Evolutionary conservation across 192 early-diverging fungal genomes (phyloP), one percentile per base, ranked within the genome.

Genomic region (Podila horticola): DNA sequence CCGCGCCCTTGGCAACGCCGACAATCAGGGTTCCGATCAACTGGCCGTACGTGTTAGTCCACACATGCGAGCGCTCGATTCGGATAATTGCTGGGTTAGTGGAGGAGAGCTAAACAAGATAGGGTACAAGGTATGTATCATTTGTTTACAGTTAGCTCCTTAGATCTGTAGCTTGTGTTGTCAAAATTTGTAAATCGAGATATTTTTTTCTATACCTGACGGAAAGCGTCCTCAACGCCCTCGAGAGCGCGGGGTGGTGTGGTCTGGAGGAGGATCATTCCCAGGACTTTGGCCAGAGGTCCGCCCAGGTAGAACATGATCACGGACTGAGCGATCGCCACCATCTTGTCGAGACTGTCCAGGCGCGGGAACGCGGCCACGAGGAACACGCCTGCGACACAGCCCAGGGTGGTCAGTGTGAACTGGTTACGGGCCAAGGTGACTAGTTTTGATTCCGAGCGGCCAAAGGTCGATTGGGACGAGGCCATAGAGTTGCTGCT

Each of bases 11-110:
- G 10, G 66, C 65, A 15, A 88, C 84, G 20, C 74, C 76, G 22
- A 90, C 72, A 38, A 84, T 74, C 45, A 88, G 55, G 0, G 89
- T 87, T 4, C 87, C 89, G 22, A 90, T 77, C 22, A 83, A 59
- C 57, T 87, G 84, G 5, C 84, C 85, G 68, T 85, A 86, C 0
- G 87, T 87, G 58, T 88, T 90, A 38, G 84, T 86, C 89, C 89
- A 90, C 45, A 90, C 82, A 79, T 90, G 89, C 2, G 86, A 75
- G 10, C 83, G 61, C 24, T 83, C 84, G 24, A 90, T 75, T 7
- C 74, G 64, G n/a, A 86, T 6, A 20, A 90, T 85, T 11, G 70
- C 64, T 67, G 87, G 83, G 63, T 88, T 73, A 57, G 31, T 41
- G 6, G 62, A 61, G 7, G 71, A 72, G 7, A 81, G 55, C 13